Conservation (phyloP, 345 rosid genomes). For the Erysimum cheiranthoides region DNA sequence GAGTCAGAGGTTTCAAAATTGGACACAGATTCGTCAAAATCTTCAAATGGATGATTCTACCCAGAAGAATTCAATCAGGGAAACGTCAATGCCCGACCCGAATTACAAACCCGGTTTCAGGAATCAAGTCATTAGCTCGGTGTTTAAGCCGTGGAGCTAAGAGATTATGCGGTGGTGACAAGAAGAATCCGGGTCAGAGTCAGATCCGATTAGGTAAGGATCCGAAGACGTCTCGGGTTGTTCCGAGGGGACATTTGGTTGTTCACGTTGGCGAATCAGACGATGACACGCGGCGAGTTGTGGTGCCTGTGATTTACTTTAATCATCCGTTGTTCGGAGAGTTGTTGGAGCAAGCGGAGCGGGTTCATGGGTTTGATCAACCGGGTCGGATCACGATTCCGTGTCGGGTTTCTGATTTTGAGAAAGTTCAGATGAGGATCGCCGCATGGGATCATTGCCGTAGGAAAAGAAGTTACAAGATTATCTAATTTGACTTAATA, state of each 20-base stretch:
- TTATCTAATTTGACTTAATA: conserved; percentile 7
- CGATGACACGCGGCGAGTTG: conserved; percentile 53
- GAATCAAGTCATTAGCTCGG: conserved; percentile 49
- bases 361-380: conserved; percentile 72
- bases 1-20: conserved; percentile 60
- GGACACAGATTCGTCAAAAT: conserved; percentile 54
- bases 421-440: conserved; percentile 75
- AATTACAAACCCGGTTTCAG: conserved; percentile 47
- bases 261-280: conserved; percentile 74
- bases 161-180: conserved; percentile 25
- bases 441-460: conserved; percentile 61
- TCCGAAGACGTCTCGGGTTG: conserved; percentile 41
- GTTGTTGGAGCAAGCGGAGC: conserved; percentile 74
- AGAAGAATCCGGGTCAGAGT: conserved; percentile 43
- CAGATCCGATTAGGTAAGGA: conserved; percentile 53
- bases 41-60: conserved; percentile 52
- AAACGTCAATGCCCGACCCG: conserved; percentile 14
- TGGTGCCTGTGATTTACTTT: conserved; percentile 80
- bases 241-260: conserved; percentile 79
- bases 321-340: conserved; percentile 87
- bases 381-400: conserved; percentile 84
- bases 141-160: conserved; percentile 53
- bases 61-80: conserved; percentile 41
- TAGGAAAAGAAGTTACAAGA: conserved; percentile 32
- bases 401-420: conserved; percentile 76